Base-by-base conservation (phyloP, 805 yeast species). In the Yamadazyma philogaea region DNA sequence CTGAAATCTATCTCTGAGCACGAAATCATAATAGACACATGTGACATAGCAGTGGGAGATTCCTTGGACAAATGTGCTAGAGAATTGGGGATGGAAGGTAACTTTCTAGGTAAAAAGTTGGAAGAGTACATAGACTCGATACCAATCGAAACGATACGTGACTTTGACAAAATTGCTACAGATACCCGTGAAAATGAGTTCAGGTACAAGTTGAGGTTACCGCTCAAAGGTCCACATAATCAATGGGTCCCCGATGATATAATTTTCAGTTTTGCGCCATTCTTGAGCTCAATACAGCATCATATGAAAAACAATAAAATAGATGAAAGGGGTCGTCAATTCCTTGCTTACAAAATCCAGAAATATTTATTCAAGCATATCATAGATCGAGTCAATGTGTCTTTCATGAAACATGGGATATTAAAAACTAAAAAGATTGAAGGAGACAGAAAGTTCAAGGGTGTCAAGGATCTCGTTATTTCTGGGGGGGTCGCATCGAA, bases 401-500 rank as follows among this genome's bases (percentile, higher is more conserved):
- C 85, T 0, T 50, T 81, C 7, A 53, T 57, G 14, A 62, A 60
- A 45, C 69, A 65, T 47, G 64, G 65, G 2, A 17, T n/a, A 7
- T 39, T 60, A 20, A 22, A 34, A 18, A 36, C 44, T 7, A 22
- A 18, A 2, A 28, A 32, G 31, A 26, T 18, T 8, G 21, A 26
- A 8, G 65, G 73, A n/a, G 59, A 60, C 18, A 68, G 70, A 1
- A 67, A 70, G 44, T 63, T 82, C 21, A 49, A 47, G 2, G 69
- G 61, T 3, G 74, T 78, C 10, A 59, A 63, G 12, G 74, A 77
- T 50, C 75, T 90, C 53, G 86, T 93, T 1, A 81, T 89, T 43
- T 84, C 98, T 0, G 99, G 99, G 7, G 99, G 99, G 5, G 99
- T 93, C 1, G 96, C 91, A 0, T 81, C 96, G 1, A 93, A 90